A percentile compares a stretch with the other conserved stretches of the same genome.
phyloP scores from a whole-genome alignment of 768 basidiomycete species.

The Tubosaeta brunneosetosa region DNA sequence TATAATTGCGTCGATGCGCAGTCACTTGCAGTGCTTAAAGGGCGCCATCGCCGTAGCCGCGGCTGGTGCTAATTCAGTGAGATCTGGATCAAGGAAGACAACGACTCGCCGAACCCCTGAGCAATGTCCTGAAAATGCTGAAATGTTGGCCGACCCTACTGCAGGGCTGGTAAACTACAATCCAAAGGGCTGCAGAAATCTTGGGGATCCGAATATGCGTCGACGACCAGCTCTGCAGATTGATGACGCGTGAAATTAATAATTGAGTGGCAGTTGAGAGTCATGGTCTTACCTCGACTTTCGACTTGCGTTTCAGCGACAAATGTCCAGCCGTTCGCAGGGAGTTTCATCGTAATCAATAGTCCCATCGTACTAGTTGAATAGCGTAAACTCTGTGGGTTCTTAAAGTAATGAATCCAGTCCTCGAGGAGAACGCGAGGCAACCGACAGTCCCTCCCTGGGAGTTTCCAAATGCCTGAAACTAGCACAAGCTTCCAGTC shows the following conservation, averaged over 20 bases:
- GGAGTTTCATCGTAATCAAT: background rate
- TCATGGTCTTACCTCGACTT: background rate
- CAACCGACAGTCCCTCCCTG: conserved; percentile 1
- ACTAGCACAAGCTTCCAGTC: background rate
- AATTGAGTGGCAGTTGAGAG: background rate
- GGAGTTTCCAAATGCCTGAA: background rate
- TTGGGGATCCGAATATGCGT: conserved; percentile 4
- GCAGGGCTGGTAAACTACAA: conserved; percentile 1
- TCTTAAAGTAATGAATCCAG: conserved; percentile 12
- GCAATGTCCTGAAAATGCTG: conserved; percentile 1
- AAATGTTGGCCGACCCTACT: background rate
- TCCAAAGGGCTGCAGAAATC: conserved; percentile 2
- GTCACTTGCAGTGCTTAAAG: conserved; percentile 19
- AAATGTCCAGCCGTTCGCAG: background rate
- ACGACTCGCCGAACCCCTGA: background rate
- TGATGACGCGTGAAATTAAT: conserved; percentile 2
- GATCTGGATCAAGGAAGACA: conserved; percentile 11
- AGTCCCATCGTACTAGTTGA: conserved; percentile 1
- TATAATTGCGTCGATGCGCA: conserved; percentile 30
- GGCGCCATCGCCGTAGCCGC: conserved; percentile 18
- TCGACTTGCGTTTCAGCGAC: background rate
- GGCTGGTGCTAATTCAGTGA: conserved; percentile 8
- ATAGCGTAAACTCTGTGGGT: conserved; percentile 14
- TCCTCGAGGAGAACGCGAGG: conserved; percentile 26
- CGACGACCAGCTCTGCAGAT: conserved; percentile 3